These are phyloP conservation scores for Leishmania amazonensis DNA, from an alignment of 208 protist species.

Conservation along the genomic window DNA sequence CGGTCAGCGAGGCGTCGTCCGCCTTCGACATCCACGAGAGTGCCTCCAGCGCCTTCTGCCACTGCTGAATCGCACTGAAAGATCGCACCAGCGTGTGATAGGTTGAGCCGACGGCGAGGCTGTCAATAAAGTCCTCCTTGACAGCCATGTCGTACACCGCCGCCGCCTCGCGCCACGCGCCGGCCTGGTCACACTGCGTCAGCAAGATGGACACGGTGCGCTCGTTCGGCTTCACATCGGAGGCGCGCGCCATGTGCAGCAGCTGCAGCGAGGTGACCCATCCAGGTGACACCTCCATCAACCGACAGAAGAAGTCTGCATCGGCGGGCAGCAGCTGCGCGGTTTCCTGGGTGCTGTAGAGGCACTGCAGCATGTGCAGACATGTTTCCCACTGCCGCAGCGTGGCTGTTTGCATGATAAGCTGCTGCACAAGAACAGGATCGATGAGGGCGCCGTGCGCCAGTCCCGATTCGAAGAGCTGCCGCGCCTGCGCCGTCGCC, in stretches of 20 bases:
- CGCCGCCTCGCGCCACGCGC: constrained; percentile 70
- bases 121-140: constrained; percentile 65
- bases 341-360: constrained; percentile 65
- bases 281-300: constrained; percentile 64
- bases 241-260: constrained; percentile 58
- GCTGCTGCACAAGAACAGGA: constrained; percentile 49
- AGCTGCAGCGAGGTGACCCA: constrained; percentile 67
- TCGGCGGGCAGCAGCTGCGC: constrained; percentile 61
- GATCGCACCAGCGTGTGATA: constrained; percentile 80
- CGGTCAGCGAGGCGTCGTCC: constrained; percentile 66
- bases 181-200: constrained; percentile 65
- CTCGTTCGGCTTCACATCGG: constrained; percentile 64
- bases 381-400: constrained; percentile 71
- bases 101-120: constrained; percentile 48
- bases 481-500: constrained; percentile 44
- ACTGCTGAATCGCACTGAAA: constrained; percentile 71
- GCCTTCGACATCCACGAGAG: constrained; percentile 86
- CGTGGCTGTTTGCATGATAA: constrained; percentile 61
- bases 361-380: constrained; percentile 71
- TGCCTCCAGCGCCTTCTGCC: constrained; percentile 83
- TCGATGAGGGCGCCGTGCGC: constrained; percentile 74
- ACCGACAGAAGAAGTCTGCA: constrained; percentile 57
- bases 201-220: constrained; percentile 61
- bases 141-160: constrained; percentile 76
- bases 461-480: constrained; percentile 62